Conservation (phyloP, 192 early-diverging fungal genomes). For the Paraglomus occultum region DNA sequence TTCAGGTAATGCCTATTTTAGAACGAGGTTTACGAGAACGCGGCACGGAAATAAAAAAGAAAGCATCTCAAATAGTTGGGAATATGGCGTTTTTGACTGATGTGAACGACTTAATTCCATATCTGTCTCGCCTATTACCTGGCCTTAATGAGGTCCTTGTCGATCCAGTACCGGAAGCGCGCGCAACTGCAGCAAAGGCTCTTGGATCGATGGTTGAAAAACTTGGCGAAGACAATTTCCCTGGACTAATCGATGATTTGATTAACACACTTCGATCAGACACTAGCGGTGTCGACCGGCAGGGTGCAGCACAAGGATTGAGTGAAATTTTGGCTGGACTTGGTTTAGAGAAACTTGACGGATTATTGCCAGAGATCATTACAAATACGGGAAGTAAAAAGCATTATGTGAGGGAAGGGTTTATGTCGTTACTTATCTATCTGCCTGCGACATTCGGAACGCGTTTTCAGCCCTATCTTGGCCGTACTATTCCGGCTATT, state of each 20-base stretch:
- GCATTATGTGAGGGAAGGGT: constrained; percentile 91
- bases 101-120: constrained; percentile 88
- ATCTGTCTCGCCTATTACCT: constrained; percentile 80
- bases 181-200: constrained; percentile 90
- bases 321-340: constrained; percentile 90
- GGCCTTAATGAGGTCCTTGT: constrained; percentile 85
- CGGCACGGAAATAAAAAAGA: constrained; percentile 88
- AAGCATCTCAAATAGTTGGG: constrained; percentile 96
- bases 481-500: constrained; percentile 83
- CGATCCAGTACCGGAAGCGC: constrained; percentile 95
- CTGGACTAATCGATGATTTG: constrained; percentile 84
- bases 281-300: constrained; percentile 88
- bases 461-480: constrained; percentile 89
- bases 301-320: constrained; percentile 96
- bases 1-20: constrained; percentile 83
- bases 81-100: constrained; percentile 97
- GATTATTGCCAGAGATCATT: constrained; percentile 86
- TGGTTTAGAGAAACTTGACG: constrained; percentile 81
- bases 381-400: constrained; percentile 69
- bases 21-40: constrained; percentile 90
- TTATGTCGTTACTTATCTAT: constrained; percentile 93
- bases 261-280: constrained; percentile 84
- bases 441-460: constrained; percentile 93
- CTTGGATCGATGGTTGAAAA: constrained; percentile 89
- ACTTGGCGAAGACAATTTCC: constrained; percentile 93